Evolutionary conservation across 2,329 filamentous ascomycete genomes (phyloP), one percentile per base, ranked within the genome.

Genomic region (Aspergillus brasiliensis): DNA sequence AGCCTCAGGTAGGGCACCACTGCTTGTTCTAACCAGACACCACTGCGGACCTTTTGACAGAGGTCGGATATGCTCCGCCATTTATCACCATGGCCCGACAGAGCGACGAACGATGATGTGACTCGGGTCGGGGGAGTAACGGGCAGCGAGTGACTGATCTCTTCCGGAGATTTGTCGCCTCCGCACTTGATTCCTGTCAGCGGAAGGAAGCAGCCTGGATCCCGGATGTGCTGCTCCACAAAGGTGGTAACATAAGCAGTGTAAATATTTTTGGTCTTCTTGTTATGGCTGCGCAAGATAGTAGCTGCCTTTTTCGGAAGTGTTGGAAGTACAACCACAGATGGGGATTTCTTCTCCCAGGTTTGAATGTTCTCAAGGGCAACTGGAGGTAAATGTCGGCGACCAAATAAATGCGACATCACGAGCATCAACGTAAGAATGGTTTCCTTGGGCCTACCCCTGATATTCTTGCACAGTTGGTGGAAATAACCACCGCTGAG

Each of bases 1-100:
- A 91, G 75, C 5, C 82, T 81, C 4, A 92, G 81, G 69, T 89
- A 85, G 0, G 91, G 91, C 23, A 94, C 85, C 1, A 89, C 87
- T 0, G 88, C 83, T 68, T 91, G 84, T 67, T 94, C 91, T 0
- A 94, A 82, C 77, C 91, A 92, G 1, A 94, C 85, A 0, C 86
- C 89, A 6, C 81, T 81, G 27, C 91, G 85, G 7, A 85, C 83
- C 0, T 84, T 88, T 8, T 79, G 77, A 71, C 89, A 91, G 1
- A 94, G 81, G 52, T 92, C 89, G 17, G 83, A 80, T 17, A 92
- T 86, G 0, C 82, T 86, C 2, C 76, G 71, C 70, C 91, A 92
- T 0, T 82, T 68, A 67, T 92, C 90, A 1, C 77, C 80, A 48
- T 86, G 81, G 0, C 90, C 89, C 0, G 90, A 92, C 1, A 93